A percentile compares a stretch with the other conserved stretches of the same genome.
These are phyloP conservation scores for Hortaea werneckii DNA, from an alignment of 2,329 filamentous ascomycete genomes.

Conservation along the genomic window DNA sequence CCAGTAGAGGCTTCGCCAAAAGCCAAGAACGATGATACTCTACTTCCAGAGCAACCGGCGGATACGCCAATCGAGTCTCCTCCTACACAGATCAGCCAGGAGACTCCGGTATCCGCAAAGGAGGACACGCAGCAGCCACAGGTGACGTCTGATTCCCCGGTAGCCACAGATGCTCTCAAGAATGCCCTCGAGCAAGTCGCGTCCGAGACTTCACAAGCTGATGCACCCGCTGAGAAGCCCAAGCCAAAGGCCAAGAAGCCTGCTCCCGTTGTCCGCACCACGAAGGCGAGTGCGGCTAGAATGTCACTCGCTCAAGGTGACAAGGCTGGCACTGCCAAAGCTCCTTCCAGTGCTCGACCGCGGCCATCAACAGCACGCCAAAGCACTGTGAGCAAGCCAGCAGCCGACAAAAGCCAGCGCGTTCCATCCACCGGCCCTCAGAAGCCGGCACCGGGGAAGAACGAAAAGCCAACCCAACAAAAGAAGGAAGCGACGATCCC, in stretches of 20 bases:
- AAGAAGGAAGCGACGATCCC: conserved; percentile 20
- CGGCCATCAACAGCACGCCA: conserved; percentile 10
- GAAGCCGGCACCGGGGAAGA: background rate
- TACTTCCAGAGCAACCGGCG: background rate
- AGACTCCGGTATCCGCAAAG: too few species aligned
- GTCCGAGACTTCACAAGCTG: conserved; percentile 21
- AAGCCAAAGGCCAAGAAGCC: conserved; percentile 19
- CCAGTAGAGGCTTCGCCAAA: too few species aligned
- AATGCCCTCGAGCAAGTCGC: conserved; percentile 40
- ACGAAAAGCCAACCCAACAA: background rate
- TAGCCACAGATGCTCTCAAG: conserved; percentile 42
- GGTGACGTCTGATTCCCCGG: conserved; percentile 26
- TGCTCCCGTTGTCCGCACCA: conserved; percentile 19
- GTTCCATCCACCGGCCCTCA: background rate
- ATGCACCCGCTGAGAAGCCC: conserved; percentile 11
- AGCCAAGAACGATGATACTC: too few species aligned
- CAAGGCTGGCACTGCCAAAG: background rate
- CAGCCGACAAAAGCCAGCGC: background rate
- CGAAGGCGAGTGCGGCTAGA: conserved; percentile 22
- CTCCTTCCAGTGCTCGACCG: conserved; percentile 7
- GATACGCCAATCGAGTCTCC: conserved; percentile 1
- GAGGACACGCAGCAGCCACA: too few species aligned
- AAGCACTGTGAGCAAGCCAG: background rate
- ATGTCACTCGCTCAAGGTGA: conserved; percentile 18
- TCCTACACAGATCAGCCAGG: too few species aligned